Evolutionary conservation across 345 rosid genomes (phyloP), one percentile per base, ranked within the genome.

Genomic region (Dipteronia sinensis): DNA sequence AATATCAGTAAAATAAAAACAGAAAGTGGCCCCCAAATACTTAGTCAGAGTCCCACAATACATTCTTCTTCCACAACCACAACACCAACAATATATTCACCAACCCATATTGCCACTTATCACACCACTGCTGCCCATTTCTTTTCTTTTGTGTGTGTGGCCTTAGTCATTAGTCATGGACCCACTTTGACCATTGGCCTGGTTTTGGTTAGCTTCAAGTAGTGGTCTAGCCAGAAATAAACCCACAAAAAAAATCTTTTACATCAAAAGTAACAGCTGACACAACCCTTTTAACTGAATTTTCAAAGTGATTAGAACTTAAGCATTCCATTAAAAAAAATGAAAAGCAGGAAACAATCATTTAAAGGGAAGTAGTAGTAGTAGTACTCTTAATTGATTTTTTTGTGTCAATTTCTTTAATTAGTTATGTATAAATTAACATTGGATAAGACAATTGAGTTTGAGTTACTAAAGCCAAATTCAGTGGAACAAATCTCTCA

Each of bases 171-270:
- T 75, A 71, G 68, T 3, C 12, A 63, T 71, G 82, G 89, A 75
- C 84, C 87, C 89, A 78, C 87, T 79, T 84, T 86, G 85, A 82
- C 87, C 58, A 73, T 22, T 67, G 67, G 79, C 82, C 73, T 72
- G 16, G 65, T 58, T 64, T 56, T 25, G n/a, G n/a, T 40, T 55
- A 47, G 44, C 66, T 76, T 68, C 38, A 34, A 34, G 20, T 65
- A 59, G 63, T 73, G 63, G 65, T 76, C 22, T 12, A 55, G 73
- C 17, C 16, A 69, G 11, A 42, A 22, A 20, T 15, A 66, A 55
- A 8, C 53, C 65, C 3, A 38, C 40, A 6, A 0, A 22, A 4
- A 73, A 23, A 6, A 4, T 4, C 38, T 34, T 34, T 34, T 34
- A 34, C 73, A 81, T 29, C 53, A 55, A 62, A 64, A 49, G 73